Conservation (phyloP, 2,329 filamentous ascomycete genomes). For the Ophiostoma perfectum region DNA sequence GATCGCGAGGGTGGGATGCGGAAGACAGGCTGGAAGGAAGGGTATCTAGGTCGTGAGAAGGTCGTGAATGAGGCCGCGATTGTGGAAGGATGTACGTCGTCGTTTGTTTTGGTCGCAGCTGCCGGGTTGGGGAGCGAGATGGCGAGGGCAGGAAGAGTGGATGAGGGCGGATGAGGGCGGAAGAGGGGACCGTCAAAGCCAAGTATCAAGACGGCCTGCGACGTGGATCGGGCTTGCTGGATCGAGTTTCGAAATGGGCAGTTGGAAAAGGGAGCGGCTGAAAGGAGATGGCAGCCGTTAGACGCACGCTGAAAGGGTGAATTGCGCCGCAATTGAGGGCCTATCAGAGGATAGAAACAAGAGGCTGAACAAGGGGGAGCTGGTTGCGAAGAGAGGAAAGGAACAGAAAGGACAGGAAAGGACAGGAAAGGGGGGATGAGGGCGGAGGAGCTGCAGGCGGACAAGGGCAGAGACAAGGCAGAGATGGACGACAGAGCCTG, state of each 20-base stretch:
- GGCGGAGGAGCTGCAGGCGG: neutral
- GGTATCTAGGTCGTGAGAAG: neutral
- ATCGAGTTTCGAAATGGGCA: neutral
- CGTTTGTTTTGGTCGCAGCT: neutral
- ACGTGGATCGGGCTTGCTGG: neutral
- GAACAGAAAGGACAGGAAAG: too few species aligned
- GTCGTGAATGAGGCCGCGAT: neutral
- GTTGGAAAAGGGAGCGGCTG: neutral
- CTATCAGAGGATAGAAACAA: neutral
- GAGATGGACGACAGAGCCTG: neutral
- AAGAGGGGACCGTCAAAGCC: constrained; percentile 1
- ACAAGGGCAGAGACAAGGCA: neutral
- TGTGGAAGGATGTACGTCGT: neutral
- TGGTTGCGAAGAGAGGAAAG: neutral
- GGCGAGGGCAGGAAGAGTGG: neutral
- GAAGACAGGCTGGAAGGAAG: neutral
- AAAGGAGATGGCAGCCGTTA: neutral
- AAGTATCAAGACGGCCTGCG: neutral
- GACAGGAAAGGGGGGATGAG: neutral
- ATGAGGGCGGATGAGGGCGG: neutral
- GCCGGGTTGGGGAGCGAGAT: neutral
- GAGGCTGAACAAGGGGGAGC: neutral
- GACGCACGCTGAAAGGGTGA: neutral
- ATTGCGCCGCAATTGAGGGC: neutral
- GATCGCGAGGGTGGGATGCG: neutral